Conservation (phyloP, 306 rosid genomes). For the Rubus parviflorus region DNA sequence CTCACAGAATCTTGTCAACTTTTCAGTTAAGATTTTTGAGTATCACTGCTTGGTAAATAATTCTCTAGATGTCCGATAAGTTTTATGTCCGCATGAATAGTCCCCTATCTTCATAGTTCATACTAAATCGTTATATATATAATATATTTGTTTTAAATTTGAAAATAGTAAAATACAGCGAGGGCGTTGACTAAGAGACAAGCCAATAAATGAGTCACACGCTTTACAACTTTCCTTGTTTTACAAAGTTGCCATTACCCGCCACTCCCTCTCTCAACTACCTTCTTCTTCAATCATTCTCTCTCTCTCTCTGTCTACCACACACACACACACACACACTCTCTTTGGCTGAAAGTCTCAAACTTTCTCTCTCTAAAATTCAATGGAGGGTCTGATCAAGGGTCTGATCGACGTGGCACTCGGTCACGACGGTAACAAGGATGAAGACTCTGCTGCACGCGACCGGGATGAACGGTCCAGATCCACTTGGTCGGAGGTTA, state of each 20-base stretch:
- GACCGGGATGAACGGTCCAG: conserved; percentile 60
- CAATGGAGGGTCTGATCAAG: conserved; percentile 79
- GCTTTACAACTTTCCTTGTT: background rate
- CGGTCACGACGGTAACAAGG: conserved; percentile 34
- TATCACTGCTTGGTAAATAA: too few relatives aligned
- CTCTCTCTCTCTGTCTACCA: conserved; percentile 12
- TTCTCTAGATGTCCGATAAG: too few relatives aligned
- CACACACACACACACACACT: too few relatives aligned
- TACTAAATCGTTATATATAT: too few relatives aligned
- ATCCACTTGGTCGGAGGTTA: conserved; percentile 74
- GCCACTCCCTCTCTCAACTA: conserved; percentile 18
- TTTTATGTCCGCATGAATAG: too few relatives aligned
- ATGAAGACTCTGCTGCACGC: conserved; percentile 27
- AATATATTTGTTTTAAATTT: too few relatives aligned
- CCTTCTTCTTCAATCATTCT: conserved; percentile 24
- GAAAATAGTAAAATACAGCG: background rate
- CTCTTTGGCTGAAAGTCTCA: background rate
- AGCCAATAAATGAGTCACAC: background rate
- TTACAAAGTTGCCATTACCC: conserved; percentile 46
- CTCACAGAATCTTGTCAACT: too few relatives aligned
- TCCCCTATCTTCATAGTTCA: too few relatives aligned
- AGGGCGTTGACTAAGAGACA: background rate
- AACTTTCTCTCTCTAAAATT: background rate
- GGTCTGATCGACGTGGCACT: conserved; percentile 56
- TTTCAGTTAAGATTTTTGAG: too few relatives aligned